These are phyloP conservation scores for Mycena alexandri DNA, from an alignment of 768 basidiomycete species.

Conservation along the genomic window DNA sequence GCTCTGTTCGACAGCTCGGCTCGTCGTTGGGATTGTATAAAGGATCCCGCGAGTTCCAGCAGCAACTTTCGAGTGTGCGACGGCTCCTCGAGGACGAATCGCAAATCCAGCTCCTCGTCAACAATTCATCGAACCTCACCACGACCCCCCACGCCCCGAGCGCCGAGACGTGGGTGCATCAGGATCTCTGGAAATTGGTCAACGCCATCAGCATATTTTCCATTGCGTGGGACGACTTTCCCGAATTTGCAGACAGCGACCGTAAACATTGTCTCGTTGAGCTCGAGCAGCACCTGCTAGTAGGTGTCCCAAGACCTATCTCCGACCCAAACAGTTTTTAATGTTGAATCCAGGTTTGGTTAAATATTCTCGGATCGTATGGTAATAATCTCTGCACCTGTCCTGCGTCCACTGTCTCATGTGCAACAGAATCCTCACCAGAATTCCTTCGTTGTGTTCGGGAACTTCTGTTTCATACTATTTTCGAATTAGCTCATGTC, in stretches of 20 bases:
- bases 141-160: neutral
- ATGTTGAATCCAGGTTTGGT: constrained; percentile 22
- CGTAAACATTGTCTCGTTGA: constrained; percentile 23
- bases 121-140: constrained; percentile 1
- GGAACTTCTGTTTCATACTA: constrained; percentile 30
- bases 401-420: neutral
- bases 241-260: constrained; percentile 26
- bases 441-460: constrained; percentile 28
- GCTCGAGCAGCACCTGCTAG: constrained; percentile 30
- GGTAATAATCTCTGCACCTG: constrained; percentile 4
- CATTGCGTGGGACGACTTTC: constrained; percentile 26
- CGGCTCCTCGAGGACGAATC: constrained; percentile 27
- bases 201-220: constrained; percentile 19
- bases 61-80: constrained; percentile 20
- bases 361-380: constrained; percentile 30
- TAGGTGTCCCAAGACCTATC: neutral
- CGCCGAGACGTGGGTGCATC: constrained; percentile 26
- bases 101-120: constrained; percentile 20
- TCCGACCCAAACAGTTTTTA: neutral
- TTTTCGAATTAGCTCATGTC: constrained; percentile 13
- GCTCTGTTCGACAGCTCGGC: constrained; percentile 31
- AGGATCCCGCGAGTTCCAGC: constrained; percentile 27
- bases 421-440: constrained; percentile 16
- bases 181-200: constrained; percentile 17
- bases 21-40: constrained; percentile 34